Evolutionary conservation across 768 basidiomycete genomes (phyloP).

Genomic region (Tylopilus cervinicoccineus): DNA sequence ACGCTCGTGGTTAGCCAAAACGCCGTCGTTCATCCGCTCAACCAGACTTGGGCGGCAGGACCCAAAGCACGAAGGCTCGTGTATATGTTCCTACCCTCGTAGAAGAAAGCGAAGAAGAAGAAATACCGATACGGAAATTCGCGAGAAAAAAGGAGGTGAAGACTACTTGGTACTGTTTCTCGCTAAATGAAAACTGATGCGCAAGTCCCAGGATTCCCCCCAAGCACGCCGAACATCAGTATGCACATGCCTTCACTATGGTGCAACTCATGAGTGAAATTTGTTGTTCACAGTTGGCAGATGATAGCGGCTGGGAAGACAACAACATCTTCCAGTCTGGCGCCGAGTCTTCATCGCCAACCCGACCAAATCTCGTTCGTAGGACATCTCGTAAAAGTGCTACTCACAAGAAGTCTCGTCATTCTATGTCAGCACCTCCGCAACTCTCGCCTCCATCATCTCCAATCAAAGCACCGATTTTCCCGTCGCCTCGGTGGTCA

Average conservation of each 20-base stretch:
- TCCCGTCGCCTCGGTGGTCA: slow-evolving; percentile 28
- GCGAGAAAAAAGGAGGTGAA: slow-evolving; percentile 56
- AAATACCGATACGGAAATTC: slow-evolving; percentile 55
- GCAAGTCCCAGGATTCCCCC: slow-evolving; percentile 44
- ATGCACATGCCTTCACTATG: slow-evolving; percentile 26
- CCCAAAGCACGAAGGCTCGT: slow-evolving; percentile 35
- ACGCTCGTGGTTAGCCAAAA: slow-evolving; percentile 51
- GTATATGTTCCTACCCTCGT: slow-evolving; percentile 43
- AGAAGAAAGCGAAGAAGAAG: slow-evolving; percentile 77
- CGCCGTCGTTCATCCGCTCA: slow-evolving; percentile 78
- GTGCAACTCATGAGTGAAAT: slow-evolving; percentile 4
- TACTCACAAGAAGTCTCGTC: slow-evolving; percentile 50
- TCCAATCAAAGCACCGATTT: slow-evolving; percentile 29
- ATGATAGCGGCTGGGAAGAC: slow-evolving; percentile 87
- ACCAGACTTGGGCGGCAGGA: slow-evolving; percentile 58
- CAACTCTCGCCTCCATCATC: slow-evolving; percentile 45
- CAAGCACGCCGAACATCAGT: slow-evolving; percentile 55
- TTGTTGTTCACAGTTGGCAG: slow-evolving; percentile 31
- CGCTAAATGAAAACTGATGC: background rate
- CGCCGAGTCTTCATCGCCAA: slow-evolving; percentile 82
- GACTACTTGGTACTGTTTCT: background rate
- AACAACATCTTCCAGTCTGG: slow-evolving; percentile 89
- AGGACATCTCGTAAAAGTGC: slow-evolving; percentile 40
- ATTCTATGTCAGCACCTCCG: slow-evolving; percentile 71
- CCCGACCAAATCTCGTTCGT: slow-evolving; percentile 54